Evolutionary conservation across 129 eudicot genomes (phyloP).

Genomic region (Helianthus tuberosus): DNA sequence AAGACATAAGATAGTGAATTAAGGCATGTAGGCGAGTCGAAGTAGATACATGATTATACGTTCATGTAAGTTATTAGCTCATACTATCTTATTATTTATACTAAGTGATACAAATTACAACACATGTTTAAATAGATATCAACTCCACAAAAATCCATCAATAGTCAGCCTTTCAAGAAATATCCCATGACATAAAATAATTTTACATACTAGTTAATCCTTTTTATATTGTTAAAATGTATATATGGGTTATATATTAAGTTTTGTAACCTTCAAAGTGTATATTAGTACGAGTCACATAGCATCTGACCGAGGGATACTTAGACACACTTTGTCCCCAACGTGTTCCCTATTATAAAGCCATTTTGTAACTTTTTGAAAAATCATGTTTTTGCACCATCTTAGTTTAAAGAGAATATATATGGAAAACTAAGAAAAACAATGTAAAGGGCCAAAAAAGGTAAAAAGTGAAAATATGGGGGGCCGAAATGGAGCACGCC

Average conservation of each 20-base stretch:
- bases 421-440: constrained; percentile 10
- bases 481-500: constrained; percentile 66
- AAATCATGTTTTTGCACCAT: constrained; percentile 28
- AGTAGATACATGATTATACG: no score
- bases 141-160: background rate
- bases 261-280: background rate
- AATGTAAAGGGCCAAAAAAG: constrained; percentile 30
- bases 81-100: no score
- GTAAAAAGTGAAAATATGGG: constrained; percentile 49
- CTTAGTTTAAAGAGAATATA: constrained; percentile 1
- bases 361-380: constrained; percentile 31
- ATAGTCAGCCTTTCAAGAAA: background rate
- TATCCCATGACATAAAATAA: background rate
- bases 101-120: no score
- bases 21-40: no score
- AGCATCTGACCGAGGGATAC: background rate
- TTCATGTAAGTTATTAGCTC: no score
- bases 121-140: no score
- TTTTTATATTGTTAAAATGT: background rate
- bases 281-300: background rate
- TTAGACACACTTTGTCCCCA: background rate
- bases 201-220: background rate
- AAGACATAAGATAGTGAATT: no score
- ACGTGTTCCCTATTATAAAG: constrained; percentile 24
- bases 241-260: background rate